These are phyloP conservation scores for Wickerhamomyces rabaulensis DNA, from an alignment of 805 yeast species.

Conservation along the genomic window DNA sequence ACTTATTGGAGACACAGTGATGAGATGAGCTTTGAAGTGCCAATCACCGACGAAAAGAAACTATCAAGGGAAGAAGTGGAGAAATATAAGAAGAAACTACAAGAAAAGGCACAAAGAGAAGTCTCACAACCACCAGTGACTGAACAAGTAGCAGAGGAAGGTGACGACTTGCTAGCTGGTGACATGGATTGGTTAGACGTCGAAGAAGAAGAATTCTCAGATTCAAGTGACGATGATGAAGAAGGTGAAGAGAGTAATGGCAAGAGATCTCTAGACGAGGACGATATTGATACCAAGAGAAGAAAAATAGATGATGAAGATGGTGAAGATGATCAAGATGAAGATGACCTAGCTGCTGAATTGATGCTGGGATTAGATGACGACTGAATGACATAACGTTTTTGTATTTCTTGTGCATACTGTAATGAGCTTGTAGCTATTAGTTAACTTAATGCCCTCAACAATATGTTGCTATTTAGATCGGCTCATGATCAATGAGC, in stretches of 20 bases:
- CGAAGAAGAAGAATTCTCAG: conserved; percentile 50
- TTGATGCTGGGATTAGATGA: conserved; percentile 25
- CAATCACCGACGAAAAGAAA: conserved; percentile 43
- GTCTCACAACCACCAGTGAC: conserved; percentile 26
- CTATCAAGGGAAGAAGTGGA: conserved; percentile 36
- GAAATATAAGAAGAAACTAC: conserved; percentile 26
- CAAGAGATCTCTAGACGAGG: conserved; percentile 3
- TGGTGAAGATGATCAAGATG: conserved; percentile 20
- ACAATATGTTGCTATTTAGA: too few species aligned
- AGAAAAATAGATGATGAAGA: conserved; percentile 15
- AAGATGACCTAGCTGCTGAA: conserved; percentile 28
- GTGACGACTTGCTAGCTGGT: conserved; percentile 32
- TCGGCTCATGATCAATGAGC: too few species aligned
- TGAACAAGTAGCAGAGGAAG: conserved; percentile 36
- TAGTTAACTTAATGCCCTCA: too few species aligned
- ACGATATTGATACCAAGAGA: neutral
- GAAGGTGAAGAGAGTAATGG: neutral
- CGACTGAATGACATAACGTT: neutral
- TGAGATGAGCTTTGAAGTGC: conserved; percentile 52
- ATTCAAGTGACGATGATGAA: conserved; percentile 23
- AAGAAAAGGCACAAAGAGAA: conserved; percentile 27
- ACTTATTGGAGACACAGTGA: conserved; percentile 70
- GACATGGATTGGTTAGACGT: conserved; percentile 26
- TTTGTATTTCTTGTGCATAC: too few species aligned
- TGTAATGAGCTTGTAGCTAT: too few species aligned